Conservation (phyloP, 345 rosid genomes). For the Theobroma cacao region DNA sequence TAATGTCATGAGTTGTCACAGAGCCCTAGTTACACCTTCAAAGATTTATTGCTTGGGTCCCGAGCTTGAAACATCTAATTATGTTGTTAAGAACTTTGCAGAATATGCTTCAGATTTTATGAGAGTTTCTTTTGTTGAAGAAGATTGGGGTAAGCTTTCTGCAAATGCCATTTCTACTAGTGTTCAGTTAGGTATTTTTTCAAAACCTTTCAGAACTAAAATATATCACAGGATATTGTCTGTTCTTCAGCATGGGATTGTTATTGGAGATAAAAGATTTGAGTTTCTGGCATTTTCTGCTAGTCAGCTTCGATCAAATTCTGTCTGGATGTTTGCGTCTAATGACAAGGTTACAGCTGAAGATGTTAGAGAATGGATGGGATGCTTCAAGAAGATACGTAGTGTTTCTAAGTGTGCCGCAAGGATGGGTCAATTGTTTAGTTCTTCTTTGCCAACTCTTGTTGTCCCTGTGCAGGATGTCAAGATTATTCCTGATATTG, state of each 20-base stretch:
- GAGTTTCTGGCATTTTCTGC: conserved; percentile 96
- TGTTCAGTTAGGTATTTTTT: conserved; percentile 56
- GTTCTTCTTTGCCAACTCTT: conserved; percentile 75
- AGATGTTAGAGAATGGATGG: conserved; percentile 92
- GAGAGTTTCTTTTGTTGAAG: conserved; percentile 90
- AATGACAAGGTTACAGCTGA: conserved; percentile 73
- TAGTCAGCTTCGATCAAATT: conserved; percentile 82
- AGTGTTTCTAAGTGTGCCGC: conserved; percentile 90
- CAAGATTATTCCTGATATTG: conserved; percentile 78
- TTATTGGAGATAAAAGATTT: conserved; percentile 63
- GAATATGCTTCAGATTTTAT: conserved; percentile 75
- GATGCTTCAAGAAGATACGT: conserved; percentile 78
- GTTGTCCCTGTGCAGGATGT: conserved; percentile 65
- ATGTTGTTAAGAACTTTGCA: conserved; percentile 77
- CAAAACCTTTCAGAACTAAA: conserved; percentile 68
- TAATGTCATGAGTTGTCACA: conserved; percentile 75
- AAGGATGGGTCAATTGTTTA: conserved; percentile 96
- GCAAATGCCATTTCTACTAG: conserved; percentile 62
- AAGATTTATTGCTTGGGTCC: conserved; percentile 92
- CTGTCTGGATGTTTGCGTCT: conserved; percentile 97
- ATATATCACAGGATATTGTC: conserved; percentile 71
- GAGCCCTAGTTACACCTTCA: conserved; percentile 77
- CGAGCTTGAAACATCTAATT: conserved; percentile 85
- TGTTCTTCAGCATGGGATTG: conserved; percentile 67
- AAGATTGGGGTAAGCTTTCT: conserved; percentile 90